phyloP scores from a whole-genome alignment of 2,329 filamentous ascomycete species.

The Aspergillus sp. region DNA sequence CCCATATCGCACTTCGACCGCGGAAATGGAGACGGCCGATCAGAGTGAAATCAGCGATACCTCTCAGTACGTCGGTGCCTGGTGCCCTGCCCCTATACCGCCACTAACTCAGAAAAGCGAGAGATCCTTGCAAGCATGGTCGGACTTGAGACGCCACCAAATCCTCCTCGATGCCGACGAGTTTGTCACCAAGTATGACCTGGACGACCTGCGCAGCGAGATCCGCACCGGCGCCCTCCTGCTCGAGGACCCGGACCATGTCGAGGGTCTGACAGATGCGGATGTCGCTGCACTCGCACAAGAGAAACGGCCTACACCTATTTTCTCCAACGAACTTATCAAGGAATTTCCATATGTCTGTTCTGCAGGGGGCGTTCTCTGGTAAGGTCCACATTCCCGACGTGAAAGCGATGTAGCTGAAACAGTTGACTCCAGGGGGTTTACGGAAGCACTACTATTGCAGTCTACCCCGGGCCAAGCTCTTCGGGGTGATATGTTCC shows the following conservation, averaged over 20 bases:
- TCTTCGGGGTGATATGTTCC: no score
- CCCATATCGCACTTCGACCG: no score
- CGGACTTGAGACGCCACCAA: neutral
- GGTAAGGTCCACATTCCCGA: neutral
- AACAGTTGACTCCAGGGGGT: neutral
- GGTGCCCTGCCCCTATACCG: no score
- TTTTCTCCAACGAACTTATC: neutral
- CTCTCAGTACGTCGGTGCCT: no score
- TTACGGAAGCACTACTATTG: neutral
- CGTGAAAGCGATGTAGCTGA: no score
- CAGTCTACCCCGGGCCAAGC: neutral
- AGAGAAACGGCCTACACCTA: neutral
- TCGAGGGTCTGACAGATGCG: conserved; percentile 1
- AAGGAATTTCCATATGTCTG: neutral
- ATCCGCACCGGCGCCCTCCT: neutral
- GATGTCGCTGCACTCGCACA: neutral
- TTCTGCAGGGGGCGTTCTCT: neutral
- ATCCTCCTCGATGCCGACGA: conserved; percentile 6
- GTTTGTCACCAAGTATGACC: neutral
- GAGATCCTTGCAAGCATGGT: no score
- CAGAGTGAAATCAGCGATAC: no score
- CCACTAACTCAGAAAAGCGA: no score
- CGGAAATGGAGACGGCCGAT: no score
- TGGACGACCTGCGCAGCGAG: neutral
- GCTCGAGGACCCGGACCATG: neutral